These are phyloP conservation scores for Mucor racemosus DNA, from an alignment of 371 early-diverging fungal genomes.

Conservation along the genomic window DNA sequence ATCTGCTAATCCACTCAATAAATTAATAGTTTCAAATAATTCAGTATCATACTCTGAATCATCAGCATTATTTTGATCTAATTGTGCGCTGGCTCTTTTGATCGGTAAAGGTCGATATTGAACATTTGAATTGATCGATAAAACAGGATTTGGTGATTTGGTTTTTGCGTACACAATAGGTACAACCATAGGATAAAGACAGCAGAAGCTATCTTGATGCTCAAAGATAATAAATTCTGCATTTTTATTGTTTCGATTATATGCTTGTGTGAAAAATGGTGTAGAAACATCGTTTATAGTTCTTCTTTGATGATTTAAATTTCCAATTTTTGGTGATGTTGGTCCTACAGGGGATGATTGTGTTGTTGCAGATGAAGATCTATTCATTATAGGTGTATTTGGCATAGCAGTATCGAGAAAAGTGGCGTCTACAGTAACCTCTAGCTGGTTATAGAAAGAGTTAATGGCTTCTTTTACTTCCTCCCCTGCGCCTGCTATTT, in stretches of 20 bases:
- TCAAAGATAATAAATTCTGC: constrained; percentile 50
- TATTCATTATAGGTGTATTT: constrained; percentile 17
- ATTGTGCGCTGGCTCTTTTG: constrained; percentile 21
- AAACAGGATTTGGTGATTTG: constrained; percentile 35
- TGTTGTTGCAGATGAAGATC: constrained; percentile 27
- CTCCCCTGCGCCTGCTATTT: constrained; percentile 39
- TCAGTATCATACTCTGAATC: constrained; percentile 59
- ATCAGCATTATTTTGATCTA: constrained; percentile 27
- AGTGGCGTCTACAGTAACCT: constrained; percentile 66
- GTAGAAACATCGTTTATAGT: constrained; percentile 35
- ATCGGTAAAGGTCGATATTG: constrained; percentile 53
- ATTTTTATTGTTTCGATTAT: constrained; percentile 57
- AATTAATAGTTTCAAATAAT: constrained; percentile 63
- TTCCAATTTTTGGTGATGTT: constrained; percentile 36
- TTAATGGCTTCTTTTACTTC: constrained; percentile 35
- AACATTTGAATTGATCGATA: constrained; percentile 53
- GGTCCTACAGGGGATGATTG: constrained; percentile 35
- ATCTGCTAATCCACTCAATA: constrained; percentile 60
- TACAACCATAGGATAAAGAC: constrained; percentile 59
- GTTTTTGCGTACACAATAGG: constrained; percentile 63
- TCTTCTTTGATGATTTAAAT: constrained; percentile 11
- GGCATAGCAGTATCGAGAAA: constrained; percentile 40
- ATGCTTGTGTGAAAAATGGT: constrained; percentile 60
- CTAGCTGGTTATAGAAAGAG: constrained; percentile 57
- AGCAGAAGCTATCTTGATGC: constrained; percentile 56